Base-by-base conservation (phyloP, 176 grass and related monocot species). In the Oropetium thomaeum region DNA sequence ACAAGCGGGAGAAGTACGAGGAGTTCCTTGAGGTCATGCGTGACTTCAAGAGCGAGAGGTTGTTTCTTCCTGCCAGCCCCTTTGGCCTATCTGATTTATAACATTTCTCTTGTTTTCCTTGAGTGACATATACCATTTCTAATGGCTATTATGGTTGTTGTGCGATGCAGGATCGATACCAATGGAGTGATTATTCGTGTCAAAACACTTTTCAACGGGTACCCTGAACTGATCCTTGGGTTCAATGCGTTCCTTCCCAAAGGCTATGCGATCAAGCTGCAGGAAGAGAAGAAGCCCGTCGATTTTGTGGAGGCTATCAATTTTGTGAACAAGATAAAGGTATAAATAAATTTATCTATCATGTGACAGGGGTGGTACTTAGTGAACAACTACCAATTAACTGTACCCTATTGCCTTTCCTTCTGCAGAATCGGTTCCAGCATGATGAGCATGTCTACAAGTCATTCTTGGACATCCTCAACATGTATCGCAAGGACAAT, bases 11-110 rank as follows among this genome's bases (percentile, higher is more conserved):
- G 68, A 99, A 92, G 79, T 99, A 99, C 28, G 96, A 99, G 55
- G 96, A 99, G 70, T 99, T 99, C 80, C 92, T 99, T 32, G 96
- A 99, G 81, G 92, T 99, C 65, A 99, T 99, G 96, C 93, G 93
- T 41, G 96, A 99, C 78, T 99, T 99, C 84, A 99, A 99, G 87
- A 92, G 96, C 65, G 88, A 99, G 85, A 95, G 96, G 96, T 99
- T 32, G n/a, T 37, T 71, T 35, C 23, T 32, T 62, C 55, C 11
- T 47, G 35, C 75, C 28, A 16, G 8, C n/a, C 51, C 51, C 20
- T 54, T 55, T 34, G 10, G 52, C 29, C 22, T 19, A 58, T 64
- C 52, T 0, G 55, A 85, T 38, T 10, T 11, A n/a, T 16, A 43
- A 30, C 7, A 8, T 69, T 70, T 40, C 31, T 22, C 67, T 23